Percentiles rank a stretch among this genome's conserved stretches.
Conservation (phyloP, 106 monocot species). For the Phalaenopsis equestris region DNA sequence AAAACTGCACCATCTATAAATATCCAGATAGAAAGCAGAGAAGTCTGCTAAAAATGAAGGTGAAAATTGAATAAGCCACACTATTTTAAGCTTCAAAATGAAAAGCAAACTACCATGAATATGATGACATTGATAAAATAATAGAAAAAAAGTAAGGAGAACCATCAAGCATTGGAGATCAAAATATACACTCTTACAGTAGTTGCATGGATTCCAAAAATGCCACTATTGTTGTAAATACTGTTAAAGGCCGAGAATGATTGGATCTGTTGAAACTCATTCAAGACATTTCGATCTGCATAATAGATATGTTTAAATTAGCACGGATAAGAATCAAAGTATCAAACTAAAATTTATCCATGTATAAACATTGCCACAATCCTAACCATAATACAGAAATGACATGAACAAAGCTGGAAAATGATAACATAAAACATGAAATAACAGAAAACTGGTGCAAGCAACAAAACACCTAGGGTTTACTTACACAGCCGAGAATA, state of each 20-base stretch:
- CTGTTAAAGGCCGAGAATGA: slow-evolving; percentile 86
- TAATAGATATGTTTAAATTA: background rate
- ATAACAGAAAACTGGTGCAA: background rate
- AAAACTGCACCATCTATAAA: background rate
- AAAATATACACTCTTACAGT: slow-evolving; percentile 37
- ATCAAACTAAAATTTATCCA: background rate
- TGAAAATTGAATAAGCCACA: background rate
- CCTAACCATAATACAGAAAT: background rate
- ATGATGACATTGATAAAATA: background rate
- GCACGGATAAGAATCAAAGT: slow-evolving; percentile 2
- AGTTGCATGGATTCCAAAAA: slow-evolving; percentile 83
- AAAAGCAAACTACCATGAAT: background rate
- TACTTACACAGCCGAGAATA: slow-evolving; percentile 81
- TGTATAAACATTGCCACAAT: background rate
- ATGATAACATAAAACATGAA: background rate
- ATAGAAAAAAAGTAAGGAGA: background rate
- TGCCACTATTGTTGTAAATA: slow-evolving; percentile 75
- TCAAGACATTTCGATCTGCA: slow-evolving; percentile 64
- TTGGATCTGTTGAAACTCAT: slow-evolving; percentile 57
- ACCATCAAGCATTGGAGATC: background rate
- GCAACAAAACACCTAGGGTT: background rate
- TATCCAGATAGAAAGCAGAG: background rate
- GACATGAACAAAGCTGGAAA: background rate
- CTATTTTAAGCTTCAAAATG: slow-evolving; percentile 1
- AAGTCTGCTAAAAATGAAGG: background rate